phyloP scores from a whole-genome alignment of 2,329 filamentous ascomycete species.

The Helotiales sp. region DNA sequence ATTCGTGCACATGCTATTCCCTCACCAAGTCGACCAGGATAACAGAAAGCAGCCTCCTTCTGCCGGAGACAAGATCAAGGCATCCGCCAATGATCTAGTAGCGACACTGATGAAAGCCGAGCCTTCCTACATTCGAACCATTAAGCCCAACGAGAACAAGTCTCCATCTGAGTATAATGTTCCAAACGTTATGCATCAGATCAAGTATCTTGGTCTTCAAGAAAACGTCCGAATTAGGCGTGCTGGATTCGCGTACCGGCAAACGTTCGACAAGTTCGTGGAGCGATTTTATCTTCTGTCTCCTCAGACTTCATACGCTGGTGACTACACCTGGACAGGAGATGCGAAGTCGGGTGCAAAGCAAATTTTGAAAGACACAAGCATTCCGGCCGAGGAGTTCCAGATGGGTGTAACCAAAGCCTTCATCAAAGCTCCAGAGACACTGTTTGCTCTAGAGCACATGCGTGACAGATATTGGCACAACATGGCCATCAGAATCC shows the following conservation, averaged over 20 bases:
- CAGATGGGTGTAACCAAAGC: conserved; percentile 97
- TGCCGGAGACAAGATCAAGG: conserved; percentile 93
- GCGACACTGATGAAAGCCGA: conserved; percentile 96
- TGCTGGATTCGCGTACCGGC: conserved; percentile 95
- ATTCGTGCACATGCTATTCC: conserved; percentile 90
- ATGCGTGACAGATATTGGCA: conserved; percentile 99
- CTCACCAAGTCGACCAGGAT: conserved; percentile 91
- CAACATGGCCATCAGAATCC: conserved; percentile 98
- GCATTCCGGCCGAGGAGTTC: conserved; percentile 93
- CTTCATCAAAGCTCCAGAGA: conserved; percentile 98
- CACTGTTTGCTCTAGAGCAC: conserved; percentile 92
- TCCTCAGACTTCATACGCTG: conserved; percentile 92
- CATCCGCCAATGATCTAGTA: conserved; percentile 92
- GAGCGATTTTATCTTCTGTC: conserved; percentile 96
- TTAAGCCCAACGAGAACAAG: conserved; percentile 99
- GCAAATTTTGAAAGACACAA: conserved; percentile 95
- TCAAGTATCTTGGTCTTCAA: conserved; percentile 98
- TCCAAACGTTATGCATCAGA: conserved; percentile 93
- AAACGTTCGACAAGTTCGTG: conserved; percentile 97
- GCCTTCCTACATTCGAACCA: conserved; percentile 97
- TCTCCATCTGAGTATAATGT: conserved; percentile 91
- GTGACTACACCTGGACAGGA: conserved; percentile 95
- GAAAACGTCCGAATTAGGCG: conserved; percentile 98
- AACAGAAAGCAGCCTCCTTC: conserved; percentile 94
- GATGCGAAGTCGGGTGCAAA: conserved; percentile 85